phyloP scores from a whole-genome alignment of 495 filamentous ascomycete species.

The Lineolata rhizophorae region DNA sequence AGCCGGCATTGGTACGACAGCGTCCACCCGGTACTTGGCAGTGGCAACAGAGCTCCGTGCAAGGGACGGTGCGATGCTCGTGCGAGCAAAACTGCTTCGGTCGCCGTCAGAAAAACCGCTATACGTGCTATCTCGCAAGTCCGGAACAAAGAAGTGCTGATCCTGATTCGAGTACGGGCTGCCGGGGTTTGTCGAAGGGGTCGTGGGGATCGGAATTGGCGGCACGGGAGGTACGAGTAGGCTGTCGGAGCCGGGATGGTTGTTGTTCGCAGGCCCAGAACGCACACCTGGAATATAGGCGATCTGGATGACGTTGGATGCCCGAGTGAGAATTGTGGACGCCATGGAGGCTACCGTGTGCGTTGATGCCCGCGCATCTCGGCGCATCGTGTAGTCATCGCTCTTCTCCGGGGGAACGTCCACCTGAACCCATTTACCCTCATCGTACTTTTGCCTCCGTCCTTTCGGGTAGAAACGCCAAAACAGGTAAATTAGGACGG shows the following conservation, averaged over 20 bases:
- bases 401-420: slow-evolving; percentile 25
- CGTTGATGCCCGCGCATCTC: slow-evolving; percentile 51
- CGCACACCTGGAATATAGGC: slow-evolving; percentile 94
- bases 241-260: slow-evolving; percentile 58
- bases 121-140: slow-evolving; percentile 74
- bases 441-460: slow-evolving; percentile 35
- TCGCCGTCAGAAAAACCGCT: slow-evolving; percentile 35
- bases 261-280: slow-evolving; percentile 42
- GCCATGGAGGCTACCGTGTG: slow-evolving; percentile 83
- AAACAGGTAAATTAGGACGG: slow-evolving; percentile 49
- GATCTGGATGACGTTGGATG: slow-evolving; percentile 97
- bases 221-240: slow-evolving; percentile 82
- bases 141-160: slow-evolving; percentile 86
- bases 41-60: slow-evolving; percentile 69
- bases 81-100: slow-evolving; percentile 37
- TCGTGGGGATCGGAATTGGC: slow-evolving; percentile 53
- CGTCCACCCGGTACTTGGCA: slow-evolving; percentile 77
- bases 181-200: slow-evolving; percentile 23
- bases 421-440: slow-evolving; percentile 31
- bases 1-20: slow-evolving; percentile 59
- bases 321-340: slow-evolving; percentile 82
- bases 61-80: slow-evolving; percentile 34
- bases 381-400: slow-evolving; percentile 32
- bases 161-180: slow-evolving; percentile 36
- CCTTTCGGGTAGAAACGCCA: slow-evolving; percentile 77